Base-by-base conservation (phyloP, 208 protist species). In the Trypanosoma scelopori region DNA sequence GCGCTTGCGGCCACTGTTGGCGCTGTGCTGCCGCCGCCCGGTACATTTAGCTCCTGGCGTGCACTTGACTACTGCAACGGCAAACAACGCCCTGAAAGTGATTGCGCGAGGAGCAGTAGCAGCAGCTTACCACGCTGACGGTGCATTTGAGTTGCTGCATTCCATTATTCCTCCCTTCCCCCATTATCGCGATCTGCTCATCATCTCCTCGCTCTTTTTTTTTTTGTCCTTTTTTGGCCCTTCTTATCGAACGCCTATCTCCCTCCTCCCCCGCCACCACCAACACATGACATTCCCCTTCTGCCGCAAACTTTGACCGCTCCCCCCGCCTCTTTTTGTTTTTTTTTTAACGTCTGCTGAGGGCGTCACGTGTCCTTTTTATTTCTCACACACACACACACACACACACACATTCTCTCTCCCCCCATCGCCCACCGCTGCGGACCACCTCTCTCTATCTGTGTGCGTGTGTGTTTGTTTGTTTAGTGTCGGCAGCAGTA, bases 11-110 rank as follows among this genome's bases (percentile, higher is more conserved):
- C 49, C 0, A 25, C 1, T 1, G 37, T 20, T 28, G 41, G 52
- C 7, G 28, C 39, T 3, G 35, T 41, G 22, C 52, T 68, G 12
- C 62, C 62, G 41, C 51, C 62, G 12, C 62, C 52, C 20, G 62
- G 62, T 9, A 39, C 62, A n/a, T 68, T 68, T 41, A 68, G 62
- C 28, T 57, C 62, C 3, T 64, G 58, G 62, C 39, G 28, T 27
- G 43, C 52, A 16, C 5, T 60, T 22, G 41, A n/a, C 9, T 59
- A 53, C 41, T 37, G 35, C 13, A 20, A 37, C 48, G 37, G 49
- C 20, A 22, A 55, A 28, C 5, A 20, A 22, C 13, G 11, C 16
- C 9, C 15, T 27, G 27, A n/a, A 15, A 45, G 0, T 58, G 12
- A 6, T 23, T 27, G 13, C 25, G 23, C 28, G 18, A 55, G 27